Base-by-base conservation (phyloP, 768 basidiomycete species). In the Kwoniella bestiolae region DNA sequence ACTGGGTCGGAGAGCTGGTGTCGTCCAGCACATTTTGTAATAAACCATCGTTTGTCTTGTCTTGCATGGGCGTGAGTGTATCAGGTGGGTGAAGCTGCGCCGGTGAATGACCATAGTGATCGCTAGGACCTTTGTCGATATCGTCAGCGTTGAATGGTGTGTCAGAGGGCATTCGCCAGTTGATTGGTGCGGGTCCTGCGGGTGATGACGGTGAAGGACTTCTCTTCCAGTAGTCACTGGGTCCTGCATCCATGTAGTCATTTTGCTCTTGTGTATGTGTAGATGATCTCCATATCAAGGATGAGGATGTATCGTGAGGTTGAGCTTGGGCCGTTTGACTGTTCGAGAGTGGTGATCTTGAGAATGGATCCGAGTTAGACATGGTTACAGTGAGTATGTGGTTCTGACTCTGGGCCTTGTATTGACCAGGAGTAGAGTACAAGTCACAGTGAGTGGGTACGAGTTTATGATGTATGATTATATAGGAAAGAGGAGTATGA, bases 141-240 rank as follows among this genome's bases (percentile, higher is more conserved):
- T 66, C 50, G 25, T 56, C 49, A 3, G 31, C 38, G 21, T 59
- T 41, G n/a, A 41, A 32, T 2, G 47, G 29, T 25, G 38, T 16
- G n/a, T 50, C 46, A 25, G 61, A 62, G 25, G 34, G 41, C 32
- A 63, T 31, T n/a, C 65, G 51, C 71, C 71, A 72, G 3, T 28
- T 25, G 3, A 56, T 29, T 26, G 61, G 60, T 0, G 65, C 57
- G 3, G 28, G 35, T 26, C 55, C 32, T n/a, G 3, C n/a, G 14
- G 34, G 16, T 6, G 35, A 34, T 3, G 41, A 3, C 11, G 45
- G 38, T 0, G 70, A 55, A 18, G 45, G 41, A 5, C 44, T 32
- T 11, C 63, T n/a, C 25, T 51, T 64, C 65, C 68, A 76, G 32
- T 70, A 72, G 65, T 72, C 74, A 29, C 67, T 67, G 1, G 67